Percentiles rank a stretch among this genome's conserved stretches.
phyloP scores from a whole-genome alignment of 805 yeast species.

The fission yeast (Schizosaccharomyces pombe) region DNA sequence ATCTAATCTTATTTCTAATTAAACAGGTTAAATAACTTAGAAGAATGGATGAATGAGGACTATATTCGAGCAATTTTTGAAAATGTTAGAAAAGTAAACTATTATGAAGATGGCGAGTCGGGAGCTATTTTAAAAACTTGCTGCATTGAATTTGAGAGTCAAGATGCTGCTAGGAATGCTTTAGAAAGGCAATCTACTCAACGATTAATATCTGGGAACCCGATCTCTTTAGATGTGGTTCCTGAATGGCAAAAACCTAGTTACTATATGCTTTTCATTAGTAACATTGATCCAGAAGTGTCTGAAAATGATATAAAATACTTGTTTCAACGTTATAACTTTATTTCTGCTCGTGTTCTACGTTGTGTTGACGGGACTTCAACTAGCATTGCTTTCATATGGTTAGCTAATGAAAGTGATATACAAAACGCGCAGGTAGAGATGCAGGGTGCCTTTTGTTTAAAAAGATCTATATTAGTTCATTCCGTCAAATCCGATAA shows the following conservation, averaged over 20 bases:
- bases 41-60: slow-evolving; percentile 3
- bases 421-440: slow-evolving; percentile 51
- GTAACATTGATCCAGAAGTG: neutral
- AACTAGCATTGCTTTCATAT: slow-evolving; percentile 41
- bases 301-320: neutral
- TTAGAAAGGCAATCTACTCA: neutral
- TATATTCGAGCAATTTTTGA: neutral
- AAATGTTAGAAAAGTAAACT: neutral
- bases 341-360: neutral
- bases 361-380: neutral
- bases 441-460: slow-evolving; percentile 57
- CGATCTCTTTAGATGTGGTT: neutral
- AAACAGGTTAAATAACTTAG: neutral
- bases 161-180: neutral
- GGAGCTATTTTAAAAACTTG: neutral
- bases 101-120: neutral
- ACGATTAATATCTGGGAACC: neutral
- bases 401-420: slow-evolving; percentile 38
- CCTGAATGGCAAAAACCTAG: neutral
- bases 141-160: neutral
- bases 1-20: neutral
- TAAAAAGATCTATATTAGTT: slow-evolving; percentile 55
- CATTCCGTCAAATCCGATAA: slow-evolving; percentile 39
- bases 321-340: neutral
- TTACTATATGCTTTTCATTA: neutral